Conservation (phyloP, 352 stramenopile genomes). For the Nothophytophthora sp. region DNA sequence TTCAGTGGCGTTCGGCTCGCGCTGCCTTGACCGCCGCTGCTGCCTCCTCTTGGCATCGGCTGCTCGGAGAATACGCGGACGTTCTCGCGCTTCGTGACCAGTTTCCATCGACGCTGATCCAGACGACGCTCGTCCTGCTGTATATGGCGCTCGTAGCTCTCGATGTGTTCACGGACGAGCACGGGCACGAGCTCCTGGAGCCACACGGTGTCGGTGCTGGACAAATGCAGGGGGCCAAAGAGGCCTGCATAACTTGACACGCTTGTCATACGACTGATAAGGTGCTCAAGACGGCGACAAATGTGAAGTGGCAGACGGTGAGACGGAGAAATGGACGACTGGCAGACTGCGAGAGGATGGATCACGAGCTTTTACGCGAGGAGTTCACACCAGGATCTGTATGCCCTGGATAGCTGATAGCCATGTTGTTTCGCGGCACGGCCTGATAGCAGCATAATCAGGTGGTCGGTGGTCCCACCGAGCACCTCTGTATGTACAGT, state of each 20-base stretch:
- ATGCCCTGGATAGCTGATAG: too few relatives aligned
- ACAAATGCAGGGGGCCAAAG: slow-evolving; percentile 23
- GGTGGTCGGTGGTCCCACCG: too few relatives aligned
- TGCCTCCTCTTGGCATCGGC: background rate
- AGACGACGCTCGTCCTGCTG: slow-evolving; percentile 18
- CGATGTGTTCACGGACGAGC: slow-evolving; percentile 16
- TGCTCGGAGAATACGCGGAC: slow-evolving; percentile 23
- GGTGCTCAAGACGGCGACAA: background rate
- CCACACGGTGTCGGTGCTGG: slow-evolving; percentile 14
- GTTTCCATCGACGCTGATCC: slow-evolving; percentile 17
- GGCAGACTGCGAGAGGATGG: too few relatives aligned
- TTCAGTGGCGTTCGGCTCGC: slow-evolving; percentile 7
- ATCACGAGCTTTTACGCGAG: too few relatives aligned
- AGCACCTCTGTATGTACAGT: too few relatives aligned
- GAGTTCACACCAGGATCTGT: too few relatives aligned
- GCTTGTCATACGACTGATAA: background rate
- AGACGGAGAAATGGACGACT: too few relatives aligned
- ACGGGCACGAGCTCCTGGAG: slow-evolving; percentile 22
- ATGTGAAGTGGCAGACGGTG: slow-evolving; percentile 11
- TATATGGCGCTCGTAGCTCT: slow-evolving; percentile 21
- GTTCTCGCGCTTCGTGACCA: slow-evolving; percentile 16
- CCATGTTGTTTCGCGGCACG: too few relatives aligned
- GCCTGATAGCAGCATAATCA: too few relatives aligned
- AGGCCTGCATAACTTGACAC: slow-evolving; percentile 13
- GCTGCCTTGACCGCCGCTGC: slow-evolving; percentile 1